Conservation (phyloP, 331 rosid species). For the Quercus phellos region DNA sequence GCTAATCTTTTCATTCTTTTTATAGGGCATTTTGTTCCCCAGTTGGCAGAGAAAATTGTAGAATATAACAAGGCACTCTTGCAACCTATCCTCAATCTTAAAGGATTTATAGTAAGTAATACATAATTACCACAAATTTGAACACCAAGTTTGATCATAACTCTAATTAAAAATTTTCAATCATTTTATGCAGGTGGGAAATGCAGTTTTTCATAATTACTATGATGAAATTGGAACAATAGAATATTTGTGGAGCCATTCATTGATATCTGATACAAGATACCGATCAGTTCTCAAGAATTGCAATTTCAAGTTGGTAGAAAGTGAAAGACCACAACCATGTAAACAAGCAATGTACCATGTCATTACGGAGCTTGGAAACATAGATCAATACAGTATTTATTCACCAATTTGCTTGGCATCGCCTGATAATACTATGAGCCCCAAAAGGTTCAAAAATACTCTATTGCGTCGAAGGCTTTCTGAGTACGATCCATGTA, state of each 20-base stretch:
- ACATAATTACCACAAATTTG: background rate
- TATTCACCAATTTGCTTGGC: constrained; percentile 53
- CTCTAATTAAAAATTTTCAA: background rate
- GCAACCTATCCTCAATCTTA: constrained; percentile 49
- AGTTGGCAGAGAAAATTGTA: constrained; percentile 63
- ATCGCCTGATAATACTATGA: background rate
- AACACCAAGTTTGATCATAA: background rate
- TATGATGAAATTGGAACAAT: constrained; percentile 70
- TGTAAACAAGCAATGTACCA: constrained; percentile 46
- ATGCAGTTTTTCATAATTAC: constrained; percentile 63
- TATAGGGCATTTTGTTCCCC: constrained; percentile 82
- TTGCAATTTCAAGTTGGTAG: constrained; percentile 49
- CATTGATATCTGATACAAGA: constrained; percentile 67
- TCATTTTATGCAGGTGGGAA: constrained; percentile 58
- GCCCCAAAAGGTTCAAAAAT: constrained; percentile 41
- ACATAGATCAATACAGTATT: constrained; percentile 65
- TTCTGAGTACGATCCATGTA: constrained; percentile 71
- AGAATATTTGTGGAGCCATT: constrained; percentile 76
- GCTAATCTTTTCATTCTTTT: constrained; percentile 7
- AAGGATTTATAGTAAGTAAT: constrained; percentile 63
- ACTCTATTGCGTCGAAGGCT: constrained; percentile 33
- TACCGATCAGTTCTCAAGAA: constrained; percentile 55
- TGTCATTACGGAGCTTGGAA: constrained; percentile 55
- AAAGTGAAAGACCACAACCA: constrained; percentile 15
- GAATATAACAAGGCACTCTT: constrained; percentile 55